Conservation (phyloP, 179 eudicot genomes). For the Beta macrorhiza region DNA sequence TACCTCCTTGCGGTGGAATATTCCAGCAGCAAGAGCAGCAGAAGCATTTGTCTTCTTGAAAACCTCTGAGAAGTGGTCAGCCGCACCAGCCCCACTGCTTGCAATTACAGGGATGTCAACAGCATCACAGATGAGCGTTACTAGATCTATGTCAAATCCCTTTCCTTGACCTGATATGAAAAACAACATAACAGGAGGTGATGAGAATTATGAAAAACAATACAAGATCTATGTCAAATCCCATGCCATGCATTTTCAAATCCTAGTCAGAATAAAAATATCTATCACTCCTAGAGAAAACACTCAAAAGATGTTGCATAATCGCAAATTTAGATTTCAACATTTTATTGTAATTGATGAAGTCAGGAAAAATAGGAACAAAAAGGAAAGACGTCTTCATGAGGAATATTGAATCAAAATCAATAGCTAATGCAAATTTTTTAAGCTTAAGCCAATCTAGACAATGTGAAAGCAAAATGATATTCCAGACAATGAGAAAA, state of each 20-base stretch:
- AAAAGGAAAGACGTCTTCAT: neutral
- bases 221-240: no score
- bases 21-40: conserved; percentile 98
- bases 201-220: conserved; percentile 3
- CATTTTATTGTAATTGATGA: neutral
- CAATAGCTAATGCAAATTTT: neutral
- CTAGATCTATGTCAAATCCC: conserved; percentile 84
- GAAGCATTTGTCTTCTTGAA: conserved; percentile 87
- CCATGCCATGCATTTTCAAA: neutral
- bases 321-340: neutral
- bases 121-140: conserved; percentile 78
- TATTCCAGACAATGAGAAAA: neutral
- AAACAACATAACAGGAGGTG: neutral
- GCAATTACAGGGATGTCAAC: conserved; percentile 93
- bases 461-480: neutral
- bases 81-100: conserved; percentile 92
- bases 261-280: neutral
- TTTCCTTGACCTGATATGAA: conserved; percentile 79
- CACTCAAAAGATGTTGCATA: no score
- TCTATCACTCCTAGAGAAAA: neutral
- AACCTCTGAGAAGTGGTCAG: conserved; percentile 88
- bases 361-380: neutral
- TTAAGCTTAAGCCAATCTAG: neutral
- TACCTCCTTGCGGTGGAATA: conserved; percentile 94
- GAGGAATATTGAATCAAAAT: neutral